Conservation (phyloP, 2,329 filamentous ascomycete species). For the Dothistroma pini region DNA sequence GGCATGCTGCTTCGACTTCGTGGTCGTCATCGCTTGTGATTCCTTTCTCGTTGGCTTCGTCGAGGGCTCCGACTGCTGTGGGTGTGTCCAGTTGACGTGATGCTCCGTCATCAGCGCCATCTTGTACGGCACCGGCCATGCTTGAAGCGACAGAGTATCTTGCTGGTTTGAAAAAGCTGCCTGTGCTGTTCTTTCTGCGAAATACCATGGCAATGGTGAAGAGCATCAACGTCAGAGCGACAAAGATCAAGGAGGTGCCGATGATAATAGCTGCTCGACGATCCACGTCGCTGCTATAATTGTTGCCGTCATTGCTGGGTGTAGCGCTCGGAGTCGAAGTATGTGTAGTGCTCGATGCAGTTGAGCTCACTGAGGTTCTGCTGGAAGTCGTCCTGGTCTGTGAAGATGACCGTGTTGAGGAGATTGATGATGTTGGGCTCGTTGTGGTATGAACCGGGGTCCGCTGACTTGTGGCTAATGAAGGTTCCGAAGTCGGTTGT, state of each 20-base stretch:
- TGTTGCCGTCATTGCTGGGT: background rate
- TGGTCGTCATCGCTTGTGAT: background rate
- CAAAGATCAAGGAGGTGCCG: slow-evolving; percentile 4
- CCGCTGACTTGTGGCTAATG: background rate
- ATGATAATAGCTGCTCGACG: slow-evolving; percentile 3
- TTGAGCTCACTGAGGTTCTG: background rate
- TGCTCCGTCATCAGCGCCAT: background rate
- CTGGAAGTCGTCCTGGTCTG: background rate
- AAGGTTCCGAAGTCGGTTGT: background rate
- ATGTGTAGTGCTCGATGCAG: background rate
- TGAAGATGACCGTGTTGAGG: background rate
- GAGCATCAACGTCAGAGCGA: slow-evolving; percentile 5
- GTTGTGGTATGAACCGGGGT: background rate
- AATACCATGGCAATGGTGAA: background rate
- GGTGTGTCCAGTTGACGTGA: background rate
- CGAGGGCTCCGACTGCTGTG: background rate
- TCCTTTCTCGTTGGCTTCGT: background rate
- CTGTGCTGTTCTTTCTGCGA: slow-evolving; percentile 11
- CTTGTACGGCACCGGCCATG: background rate
- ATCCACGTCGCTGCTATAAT: slow-evolving; percentile 5
- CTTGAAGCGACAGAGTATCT: slow-evolving; percentile 2
- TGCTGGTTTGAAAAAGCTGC: slow-evolving; percentile 12
- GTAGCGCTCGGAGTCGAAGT: background rate
- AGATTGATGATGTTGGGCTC: background rate
- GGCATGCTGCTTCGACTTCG: background rate